These are phyloP conservation scores for Apophysomyces sp. DNA, from an alignment of 371 early-diverging fungal species.

Conservation along the genomic window DNA sequence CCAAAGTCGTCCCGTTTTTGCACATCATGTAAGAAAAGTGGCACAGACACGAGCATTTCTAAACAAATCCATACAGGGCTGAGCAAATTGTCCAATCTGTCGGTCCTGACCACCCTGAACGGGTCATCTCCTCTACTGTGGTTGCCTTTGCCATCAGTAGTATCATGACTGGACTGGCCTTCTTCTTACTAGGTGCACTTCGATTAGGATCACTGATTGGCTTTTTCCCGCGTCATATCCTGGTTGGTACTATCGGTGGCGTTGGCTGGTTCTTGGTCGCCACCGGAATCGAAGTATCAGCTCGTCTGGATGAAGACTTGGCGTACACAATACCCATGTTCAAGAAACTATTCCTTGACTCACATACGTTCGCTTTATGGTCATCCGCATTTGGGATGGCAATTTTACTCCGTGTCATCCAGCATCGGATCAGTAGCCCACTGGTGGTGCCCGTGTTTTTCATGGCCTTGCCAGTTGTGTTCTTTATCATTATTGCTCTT, in stretches of 20 bases:
- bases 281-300: constrained; percentile 91
- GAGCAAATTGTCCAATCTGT: constrained; percentile 66
- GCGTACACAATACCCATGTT: constrained; percentile 54
- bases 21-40: constrained; percentile 75
- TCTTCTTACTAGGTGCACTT: constrained; percentile 84
- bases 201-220: constrained; percentile 79
- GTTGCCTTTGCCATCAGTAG: constrained; percentile 84
- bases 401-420: constrained; percentile 57
- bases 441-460: constrained; percentile 89
- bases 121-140: constrained; percentile 87
- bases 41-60: background rate
- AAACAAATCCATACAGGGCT: constrained; percentile 34
- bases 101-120: constrained; percentile 56
- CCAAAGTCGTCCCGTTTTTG: constrained; percentile 79
- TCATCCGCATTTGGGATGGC: constrained; percentile 72
- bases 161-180: constrained; percentile 85
- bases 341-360: constrained; percentile 54
- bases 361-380: constrained; percentile 76
- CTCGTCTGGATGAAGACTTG: constrained; percentile 57
- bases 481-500: constrained; percentile 67
- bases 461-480: constrained; percentile 74
- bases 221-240: constrained; percentile 95
- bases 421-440: constrained; percentile 50
- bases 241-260: constrained; percentile 95
- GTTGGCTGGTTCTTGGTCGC: constrained; percentile 92